Percentiles rank a stretch among this genome's conserved stretches.
Conservation (phyloP, 164 flowering plant genomes). For the Berberis vulgaris region DNA sequence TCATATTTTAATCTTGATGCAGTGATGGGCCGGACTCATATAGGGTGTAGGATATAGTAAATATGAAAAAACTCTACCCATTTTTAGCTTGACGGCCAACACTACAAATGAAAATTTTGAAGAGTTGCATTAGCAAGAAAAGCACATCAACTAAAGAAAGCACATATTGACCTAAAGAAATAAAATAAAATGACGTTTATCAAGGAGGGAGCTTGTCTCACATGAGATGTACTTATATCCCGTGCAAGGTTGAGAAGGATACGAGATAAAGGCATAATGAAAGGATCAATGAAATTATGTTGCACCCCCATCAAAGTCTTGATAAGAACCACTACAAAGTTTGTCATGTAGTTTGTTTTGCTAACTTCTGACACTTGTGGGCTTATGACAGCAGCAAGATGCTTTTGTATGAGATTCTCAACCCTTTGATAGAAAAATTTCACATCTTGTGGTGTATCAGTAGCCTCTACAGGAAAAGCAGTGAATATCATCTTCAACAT, state of each 20-base stretch:
- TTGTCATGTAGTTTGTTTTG: slow-evolving; percentile 57
- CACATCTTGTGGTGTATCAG: slow-evolving; percentile 68
- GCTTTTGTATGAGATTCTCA: slow-evolving; percentile 87
- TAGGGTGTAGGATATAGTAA: too few relatives aligned
- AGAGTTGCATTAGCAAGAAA: too few relatives aligned
- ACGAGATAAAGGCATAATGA: slow-evolving; percentile 45
- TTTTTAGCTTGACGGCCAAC: too few relatives aligned
- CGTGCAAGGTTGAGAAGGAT: slow-evolving; percentile 90
- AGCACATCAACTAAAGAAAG: too few relatives aligned
- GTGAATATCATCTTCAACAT: slow-evolving; percentile 83
- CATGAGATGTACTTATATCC: slow-evolving; percentile 74
- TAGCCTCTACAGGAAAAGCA: slow-evolving; percentile 73
- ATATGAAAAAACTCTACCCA: too few relatives aligned
- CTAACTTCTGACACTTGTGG: slow-evolving; percentile 73
- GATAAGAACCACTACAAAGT: slow-evolving; percentile 77
- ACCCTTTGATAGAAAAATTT: slow-evolving; percentile 75
- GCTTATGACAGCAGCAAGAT: slow-evolving; percentile 55
- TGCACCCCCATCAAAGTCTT: slow-evolving; percentile 25
- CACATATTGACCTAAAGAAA: not conserved
- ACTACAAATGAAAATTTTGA: too few relatives aligned
- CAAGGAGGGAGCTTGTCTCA: slow-evolving; percentile 50
- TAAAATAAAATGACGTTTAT: not conserved
- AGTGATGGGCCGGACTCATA: too few relatives aligned
- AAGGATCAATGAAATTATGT: slow-evolving; percentile 66
- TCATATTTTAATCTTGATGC: too few relatives aligned